Percentiles rank a stretch among this genome's conserved stretches.
These are phyloP conservation scores for Intubia oerlemansii DNA, from an alignment of 2,329 filamentous ascomycete genomes.

Conservation along the genomic window DNA sequence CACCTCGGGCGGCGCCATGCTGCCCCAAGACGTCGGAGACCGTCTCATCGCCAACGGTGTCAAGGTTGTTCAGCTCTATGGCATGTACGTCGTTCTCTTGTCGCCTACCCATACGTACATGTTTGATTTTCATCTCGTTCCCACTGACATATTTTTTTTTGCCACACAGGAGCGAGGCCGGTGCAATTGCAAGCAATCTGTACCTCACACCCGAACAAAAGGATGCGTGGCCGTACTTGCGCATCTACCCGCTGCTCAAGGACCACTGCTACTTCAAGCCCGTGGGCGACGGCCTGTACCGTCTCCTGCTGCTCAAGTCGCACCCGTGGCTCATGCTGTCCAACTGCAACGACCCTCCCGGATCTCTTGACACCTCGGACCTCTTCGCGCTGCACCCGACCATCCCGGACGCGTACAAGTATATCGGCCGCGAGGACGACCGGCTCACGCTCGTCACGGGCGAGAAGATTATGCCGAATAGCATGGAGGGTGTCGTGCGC, in stretches of 20 bases:
- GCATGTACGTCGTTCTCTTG: too few relatives aligned
- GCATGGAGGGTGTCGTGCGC: constrained; percentile 15
- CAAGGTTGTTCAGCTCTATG: constrained; percentile 21
- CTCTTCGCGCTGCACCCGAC: constrained; percentile 16
- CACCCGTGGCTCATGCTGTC: constrained; percentile 13
- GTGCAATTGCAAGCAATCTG: too few relatives aligned
- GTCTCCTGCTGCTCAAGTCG: constrained; percentile 14
- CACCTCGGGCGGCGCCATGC: constrained; percentile 27
- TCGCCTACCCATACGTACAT: too few relatives aligned
- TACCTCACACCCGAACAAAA: constrained; percentile 17
- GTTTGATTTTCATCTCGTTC: too few relatives aligned
- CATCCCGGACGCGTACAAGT: constrained; percentile 17
- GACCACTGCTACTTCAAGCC: constrained; percentile 18
- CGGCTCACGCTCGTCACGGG: constrained; percentile 17
- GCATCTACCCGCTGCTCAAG: constrained; percentile 15
- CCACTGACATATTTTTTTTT: too few relatives aligned
- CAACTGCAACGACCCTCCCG: constrained; percentile 16
- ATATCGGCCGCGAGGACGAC: constrained; percentile 17
- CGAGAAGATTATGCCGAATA: constrained; percentile 17
- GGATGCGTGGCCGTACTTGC: constrained; percentile 20
- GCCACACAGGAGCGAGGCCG: too few relatives aligned
- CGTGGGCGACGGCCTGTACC: constrained; percentile 14
- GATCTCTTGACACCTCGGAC: constrained; percentile 16
- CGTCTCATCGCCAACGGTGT: constrained; percentile 24
- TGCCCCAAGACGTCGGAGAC: constrained; percentile 30